Evolutionary conservation across 1,284 basidiomycete species (phyloP).

Genomic region (Melampsora allii-populina): DNA sequence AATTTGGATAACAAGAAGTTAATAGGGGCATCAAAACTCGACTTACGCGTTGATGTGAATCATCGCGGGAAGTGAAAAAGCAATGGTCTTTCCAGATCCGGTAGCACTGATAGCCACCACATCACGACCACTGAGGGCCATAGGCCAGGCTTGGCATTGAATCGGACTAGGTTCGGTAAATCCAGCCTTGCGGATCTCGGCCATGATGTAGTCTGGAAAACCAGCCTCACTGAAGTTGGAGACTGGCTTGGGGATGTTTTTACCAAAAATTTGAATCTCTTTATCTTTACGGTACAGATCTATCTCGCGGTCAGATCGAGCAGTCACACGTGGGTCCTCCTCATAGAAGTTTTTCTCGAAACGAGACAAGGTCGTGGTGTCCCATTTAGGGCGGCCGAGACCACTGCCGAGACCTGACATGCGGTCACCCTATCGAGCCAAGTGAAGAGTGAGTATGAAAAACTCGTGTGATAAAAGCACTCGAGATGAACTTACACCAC

Average conservation of each 20-base stretch:
- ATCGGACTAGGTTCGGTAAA: slow-evolving; percentile 87
- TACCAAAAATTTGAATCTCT: slow-evolving; percentile 90
- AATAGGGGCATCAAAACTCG: neutral
- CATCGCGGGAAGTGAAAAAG: slow-evolving; percentile 97
- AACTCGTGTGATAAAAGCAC: slow-evolving; percentile 1
- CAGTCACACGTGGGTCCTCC: slow-evolving; percentile 80
- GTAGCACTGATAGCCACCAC: slow-evolving; percentile 96
- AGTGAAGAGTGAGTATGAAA: slow-evolving; percentile 38
- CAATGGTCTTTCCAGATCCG: slow-evolving; percentile 94
- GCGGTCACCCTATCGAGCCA: slow-evolving; percentile 61
- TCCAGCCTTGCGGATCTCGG: slow-evolving; percentile 88
- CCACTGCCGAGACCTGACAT: slow-evolving; percentile 81
- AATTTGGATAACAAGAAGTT: neutral
- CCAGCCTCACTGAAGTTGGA: slow-evolving; percentile 89
- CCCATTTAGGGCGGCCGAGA: slow-evolving; percentile 83
- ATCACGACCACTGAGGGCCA: slow-evolving; percentile 90
- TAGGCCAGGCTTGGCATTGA: slow-evolving; percentile 98
- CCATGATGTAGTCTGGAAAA: slow-evolving; percentile 93
- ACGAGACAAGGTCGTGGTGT: slow-evolving; percentile 63
- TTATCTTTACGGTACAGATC: slow-evolving; percentile 78
- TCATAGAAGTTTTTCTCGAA: slow-evolving; percentile 88
- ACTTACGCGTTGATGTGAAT: slow-evolving; percentile 95
- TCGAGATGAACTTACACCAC: slow-evolving; percentile 39
- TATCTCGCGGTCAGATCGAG: slow-evolving; percentile 77
- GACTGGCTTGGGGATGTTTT: slow-evolving; percentile 81